A percentile compares a stretch with the other conserved stretches of the same genome.
phyloP scores from a whole-genome alignment of 2,329 filamentous ascomycete genomes.

The Trichoderma sp. region DNA sequence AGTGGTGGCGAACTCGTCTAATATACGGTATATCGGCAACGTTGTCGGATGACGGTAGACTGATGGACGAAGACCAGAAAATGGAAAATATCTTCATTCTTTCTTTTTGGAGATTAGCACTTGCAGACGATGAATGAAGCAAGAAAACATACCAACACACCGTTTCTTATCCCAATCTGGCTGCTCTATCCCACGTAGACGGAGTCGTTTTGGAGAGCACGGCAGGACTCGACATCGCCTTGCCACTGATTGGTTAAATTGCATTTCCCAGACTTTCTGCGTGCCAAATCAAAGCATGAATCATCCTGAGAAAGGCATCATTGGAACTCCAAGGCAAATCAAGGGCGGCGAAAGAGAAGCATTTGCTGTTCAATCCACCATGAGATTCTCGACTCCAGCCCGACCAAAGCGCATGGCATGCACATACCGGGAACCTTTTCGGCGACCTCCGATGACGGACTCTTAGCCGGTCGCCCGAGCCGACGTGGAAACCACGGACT shows the following conservation, averaged over 20 bases:
- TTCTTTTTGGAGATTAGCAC: neutral
- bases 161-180: neutral
- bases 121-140: neutral
- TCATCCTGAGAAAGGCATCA: neutral
- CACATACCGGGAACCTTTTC: neutral
- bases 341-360: neutral
- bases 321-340: neutral
- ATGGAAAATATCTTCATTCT: neutral
- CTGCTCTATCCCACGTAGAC: neutral
- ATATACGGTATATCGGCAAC: neutral
- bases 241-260: neutral
- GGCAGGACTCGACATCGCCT: neutral
- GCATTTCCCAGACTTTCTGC: neutral
- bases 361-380: neutral
- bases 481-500: neutral
- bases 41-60: neutral
- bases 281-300: neutral
- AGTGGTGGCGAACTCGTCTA: neutral
- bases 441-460: constrained; percentile 11
- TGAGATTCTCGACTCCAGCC: neutral
- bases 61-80: neutral
- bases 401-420: neutral
- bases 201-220: neutral
- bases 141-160: neutral
- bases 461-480: neutral